A percentile compares a stretch with the other conserved stretches of the same genome.
phyloP scores from a whole-genome alignment of 176 grass and related monocot species.

The Elymus sibiricus region DNA sequence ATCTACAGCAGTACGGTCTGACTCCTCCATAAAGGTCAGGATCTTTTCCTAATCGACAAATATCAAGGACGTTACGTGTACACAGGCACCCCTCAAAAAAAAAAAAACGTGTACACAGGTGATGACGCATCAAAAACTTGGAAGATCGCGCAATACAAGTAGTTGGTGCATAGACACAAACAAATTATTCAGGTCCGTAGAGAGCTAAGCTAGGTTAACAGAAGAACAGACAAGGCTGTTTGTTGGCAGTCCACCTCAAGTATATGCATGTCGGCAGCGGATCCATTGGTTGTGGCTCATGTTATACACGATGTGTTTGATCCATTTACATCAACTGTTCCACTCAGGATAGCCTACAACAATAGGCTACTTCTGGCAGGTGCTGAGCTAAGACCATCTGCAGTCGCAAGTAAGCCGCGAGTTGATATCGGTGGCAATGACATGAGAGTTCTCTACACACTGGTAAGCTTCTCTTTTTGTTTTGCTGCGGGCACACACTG shows the following conservation, averaged over 20 bases:
- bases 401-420: slow-evolving; percentile 42
- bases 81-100: no score
- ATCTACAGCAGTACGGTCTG: not conserved
- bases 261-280: not conserved
- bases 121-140: slow-evolving; percentile 25
- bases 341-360: slow-evolving; percentile 50
- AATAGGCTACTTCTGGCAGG: slow-evolving; percentile 45
- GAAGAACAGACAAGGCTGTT: not conserved
- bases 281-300: slow-evolving; percentile 43
- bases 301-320: slow-evolving; percentile 64
- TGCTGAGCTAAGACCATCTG: slow-evolving; percentile 59
- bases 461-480: slow-evolving; percentile 26
- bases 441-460: slow-evolving; percentile 62
- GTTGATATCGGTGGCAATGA: slow-evolving; percentile 61
- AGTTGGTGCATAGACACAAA: not conserved
- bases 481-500: no score
- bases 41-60: not conserved
- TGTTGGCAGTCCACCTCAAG: not conserved
- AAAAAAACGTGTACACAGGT: not conserved
- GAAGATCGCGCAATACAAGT: slow-evolving; percentile 32
- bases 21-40: not conserved
- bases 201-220: slow-evolving; percentile 8
- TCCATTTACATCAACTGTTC: slow-evolving; percentile 41
- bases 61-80: not conserved
- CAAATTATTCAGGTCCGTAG: not conserved